Conservation (phyloP, 768 basidiomycete genomes). For the Suillus discolor region DNA sequence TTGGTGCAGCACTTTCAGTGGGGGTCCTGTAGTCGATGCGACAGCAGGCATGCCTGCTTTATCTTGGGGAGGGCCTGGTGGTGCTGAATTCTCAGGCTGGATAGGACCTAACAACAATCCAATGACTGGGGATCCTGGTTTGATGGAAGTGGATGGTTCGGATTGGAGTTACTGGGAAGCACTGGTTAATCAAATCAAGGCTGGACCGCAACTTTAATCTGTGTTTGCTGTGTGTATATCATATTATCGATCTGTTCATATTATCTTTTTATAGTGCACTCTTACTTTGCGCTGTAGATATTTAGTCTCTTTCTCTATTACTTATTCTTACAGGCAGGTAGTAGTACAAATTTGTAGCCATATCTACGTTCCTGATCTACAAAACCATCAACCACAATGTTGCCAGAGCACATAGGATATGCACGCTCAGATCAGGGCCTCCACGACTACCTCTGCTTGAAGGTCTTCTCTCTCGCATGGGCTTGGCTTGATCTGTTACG, state of each 20-base stretch:
- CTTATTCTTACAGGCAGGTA: background rate
- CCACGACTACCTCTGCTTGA: constrained; percentile 5
- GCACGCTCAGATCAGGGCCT: background rate
- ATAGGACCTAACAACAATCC: constrained; percentile 43
- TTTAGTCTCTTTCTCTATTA: constrained; percentile 14
- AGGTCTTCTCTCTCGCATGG: background rate
- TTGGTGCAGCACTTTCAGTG: constrained; percentile 83
- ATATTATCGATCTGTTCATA: constrained; percentile 8
- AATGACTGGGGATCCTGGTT: constrained; percentile 43
- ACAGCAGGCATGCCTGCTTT: constrained; percentile 46
- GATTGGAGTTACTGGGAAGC: constrained; percentile 86
- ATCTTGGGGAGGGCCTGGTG: constrained; percentile 63
- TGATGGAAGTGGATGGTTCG: constrained; percentile 58
- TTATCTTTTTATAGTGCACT: constrained; percentile 6
- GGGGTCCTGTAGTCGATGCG: constrained; percentile 53
- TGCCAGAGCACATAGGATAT: constrained; percentile 4
- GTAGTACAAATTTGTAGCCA: constrained; percentile 3
- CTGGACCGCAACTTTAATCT: constrained; percentile 34
- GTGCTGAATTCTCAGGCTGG: constrained; percentile 63
- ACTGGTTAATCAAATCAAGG: constrained; percentile 58
- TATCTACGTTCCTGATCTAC: background rate
- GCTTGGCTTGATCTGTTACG: background rate
- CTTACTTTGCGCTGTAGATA: constrained; percentile 8
- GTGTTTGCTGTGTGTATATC: constrained; percentile 2
- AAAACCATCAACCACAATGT: constrained; percentile 4